Evolutionary conservation across 805 yeast species (phyloP), one percentile per base, ranked within the genome.

Genomic region (Myxozyma monticola): DNA sequence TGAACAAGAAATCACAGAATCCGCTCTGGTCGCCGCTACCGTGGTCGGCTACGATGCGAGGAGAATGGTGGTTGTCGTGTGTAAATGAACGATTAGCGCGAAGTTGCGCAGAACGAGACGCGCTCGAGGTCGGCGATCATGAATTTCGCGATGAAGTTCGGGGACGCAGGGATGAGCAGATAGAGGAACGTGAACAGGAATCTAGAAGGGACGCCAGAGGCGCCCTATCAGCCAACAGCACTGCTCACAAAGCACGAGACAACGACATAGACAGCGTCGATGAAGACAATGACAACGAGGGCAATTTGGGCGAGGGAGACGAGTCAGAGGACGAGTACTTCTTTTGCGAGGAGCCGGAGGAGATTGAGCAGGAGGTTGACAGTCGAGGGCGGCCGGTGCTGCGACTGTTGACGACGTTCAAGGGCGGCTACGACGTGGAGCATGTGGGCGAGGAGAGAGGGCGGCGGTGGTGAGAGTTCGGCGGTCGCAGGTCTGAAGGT

Each of bases 1-100:
- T 15, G 45, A 48, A 17, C n/a, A n/a, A n/a, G n/a, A n/a, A n/a
- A n/a, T n/a, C n/a, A n/a, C n/a, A n/a, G n/a, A n/a, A n/a, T n/a
- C n/a, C n/a, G n/a, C n/a, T n/a, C n/a, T 45, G 54, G 49, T 49
- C 54, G 30, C 49, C 54, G 9, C 17, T 45, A n/a, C 54, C 54
- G 14, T 45, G 54, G 49, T n/a, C 42, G 22, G 37, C 49, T 5
- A 45, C 39, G 15, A 30, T 48, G 18, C 51, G 38, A 2, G 31
- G 28, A n/a, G 47, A 36, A 12, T 42, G 47, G 47, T 42, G 51
- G 51, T 22, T 42, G 18, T n/a, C 36, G n/a, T 14, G 26, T 22
- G 51, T 47, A 24, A 28, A 47, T 14, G 36, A 33, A 33, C 20
- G 17, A 17, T 37, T 47, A n/a, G n/a, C n/a, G n/a, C n/a, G n/a